Evolutionary conservation across 371 early-diverging fungal species (phyloP).

Genomic region (Umbelopsis sp.): DNA sequence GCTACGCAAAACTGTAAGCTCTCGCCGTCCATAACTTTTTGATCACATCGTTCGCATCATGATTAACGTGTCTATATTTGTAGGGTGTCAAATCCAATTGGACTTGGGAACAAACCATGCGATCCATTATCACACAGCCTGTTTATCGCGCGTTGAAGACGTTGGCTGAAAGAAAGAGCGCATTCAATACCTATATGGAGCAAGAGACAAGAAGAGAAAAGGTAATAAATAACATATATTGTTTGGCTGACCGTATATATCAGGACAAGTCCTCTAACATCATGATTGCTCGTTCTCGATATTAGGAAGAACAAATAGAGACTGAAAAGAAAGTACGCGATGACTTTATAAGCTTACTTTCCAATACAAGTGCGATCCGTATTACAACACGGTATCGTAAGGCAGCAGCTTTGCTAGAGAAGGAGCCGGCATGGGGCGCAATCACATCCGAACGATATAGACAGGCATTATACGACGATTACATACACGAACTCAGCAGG

Average conservation of each 20-base stretch:
- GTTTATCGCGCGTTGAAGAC: slow-evolving; percentile 87
- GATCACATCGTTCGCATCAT: not conserved
- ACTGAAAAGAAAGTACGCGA: slow-evolving; percentile 48
- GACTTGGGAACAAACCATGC: slow-evolving; percentile 94
- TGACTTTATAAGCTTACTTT: slow-evolving; percentile 47
- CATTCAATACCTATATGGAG: slow-evolving; percentile 74
- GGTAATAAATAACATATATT: slow-evolving; percentile 29
- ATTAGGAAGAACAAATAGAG: slow-evolving; percentile 44
- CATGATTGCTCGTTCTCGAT: no score
- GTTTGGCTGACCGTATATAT: no score
- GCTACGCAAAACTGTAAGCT: slow-evolving; percentile 69
- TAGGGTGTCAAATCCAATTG: slow-evolving; percentile 79
- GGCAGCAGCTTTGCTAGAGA: slow-evolving; percentile 44
- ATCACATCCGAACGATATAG: slow-evolving; percentile 57
- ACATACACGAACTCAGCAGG: slow-evolving; percentile 54
- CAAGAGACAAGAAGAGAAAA: slow-evolving; percentile 58
- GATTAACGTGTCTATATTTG: not conserved
- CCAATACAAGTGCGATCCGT: slow-evolving; percentile 45
- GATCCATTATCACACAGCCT: slow-evolving; percentile 80
- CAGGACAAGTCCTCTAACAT: no score
- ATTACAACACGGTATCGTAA: slow-evolving; percentile 58
- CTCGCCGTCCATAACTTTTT: slow-evolving; percentile 1
- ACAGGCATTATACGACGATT: slow-evolving; percentile 66
- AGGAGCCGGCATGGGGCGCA: slow-evolving; percentile 52
- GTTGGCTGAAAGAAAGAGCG: slow-evolving; percentile 75